Conservation (phyloP, 495 filamentous ascomycete genomes). For the Tuber calosporum region DNA sequence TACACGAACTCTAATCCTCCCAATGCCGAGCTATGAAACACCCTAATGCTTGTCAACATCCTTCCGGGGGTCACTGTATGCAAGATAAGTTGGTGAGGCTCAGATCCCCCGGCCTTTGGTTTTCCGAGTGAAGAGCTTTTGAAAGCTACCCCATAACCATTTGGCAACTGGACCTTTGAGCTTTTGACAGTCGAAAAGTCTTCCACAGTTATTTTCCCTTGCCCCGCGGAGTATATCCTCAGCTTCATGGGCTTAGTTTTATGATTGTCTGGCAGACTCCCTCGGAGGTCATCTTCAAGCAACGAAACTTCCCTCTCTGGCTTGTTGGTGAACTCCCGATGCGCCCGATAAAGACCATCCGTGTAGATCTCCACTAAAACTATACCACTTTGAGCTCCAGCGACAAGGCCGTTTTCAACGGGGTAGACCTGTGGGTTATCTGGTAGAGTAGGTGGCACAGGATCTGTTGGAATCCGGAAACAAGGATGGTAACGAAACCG, state of each 20-base stretch:
- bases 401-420: conserved; percentile 70
- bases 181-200: conserved; percentile 67
- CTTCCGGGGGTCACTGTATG: conserved; percentile 62
- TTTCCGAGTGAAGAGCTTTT: conserved; percentile 68
- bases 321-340: conserved; percentile 68
- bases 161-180: conserved; percentile 64
- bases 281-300: conserved; percentile 66
- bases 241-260: conserved; percentile 64
- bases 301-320: conserved; percentile 65
- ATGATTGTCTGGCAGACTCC: conserved; percentile 60
- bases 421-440: conserved; percentile 82
- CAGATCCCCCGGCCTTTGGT: conserved; percentile 63
- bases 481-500: conserved; percentile 86
- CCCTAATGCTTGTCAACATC: conserved; percentile 62
- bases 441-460: conserved; percentile 53
- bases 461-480: conserved; percentile 75
- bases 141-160: conserved; percentile 63
- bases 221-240: conserved; percentile 63
- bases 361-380: conserved; percentile 72
- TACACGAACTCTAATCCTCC: conserved; percentile 91
- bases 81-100: conserved; percentile 67
- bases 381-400: conserved; percentile 74
- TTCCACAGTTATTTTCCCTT: conserved; percentile 64
- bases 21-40: conserved; percentile 71
- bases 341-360: conserved; percentile 64